Base-by-base conservation (phyloP, 2,329 filamentous ascomycete genomes). In the Phialophora verrucosa region DNA sequence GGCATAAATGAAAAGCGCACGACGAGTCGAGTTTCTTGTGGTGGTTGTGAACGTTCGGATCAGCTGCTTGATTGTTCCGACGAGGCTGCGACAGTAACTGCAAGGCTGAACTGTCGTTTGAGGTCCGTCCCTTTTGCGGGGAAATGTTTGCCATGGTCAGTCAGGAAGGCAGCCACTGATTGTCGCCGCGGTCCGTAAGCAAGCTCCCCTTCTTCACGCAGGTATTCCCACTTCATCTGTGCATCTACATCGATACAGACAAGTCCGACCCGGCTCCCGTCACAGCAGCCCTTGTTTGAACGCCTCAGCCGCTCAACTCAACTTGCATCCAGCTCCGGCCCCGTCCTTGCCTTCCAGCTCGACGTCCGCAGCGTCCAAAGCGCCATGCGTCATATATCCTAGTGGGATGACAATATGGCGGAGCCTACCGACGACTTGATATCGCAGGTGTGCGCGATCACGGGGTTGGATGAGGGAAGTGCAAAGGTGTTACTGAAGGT, bases 401-500 rank as follows among this genome's bases (percentile, higher is more conserved):
- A 51, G 49, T 51, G 49, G 49, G 49, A 51, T 29, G 49, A 51
- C 49, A 29, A 51, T 10, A 69, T 69, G 66, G 66, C 59, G 17
- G 54, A 62, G 38, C 66, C 66, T 23, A 60, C 55, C 12, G 27
- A 31, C n/a, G 66, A 69, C 32, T 55, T 64, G 49, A 63, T 69
- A 27, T 62, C 55, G 11, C 66, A 69, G 44, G 63, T 69, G 47
- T 59, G 59, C n/a, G 66, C 49, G 14, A 62, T 69, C 20, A 66
- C 63, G 8, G 50, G 57, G 29, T 59, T 65, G 7, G 66, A 69
- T 38, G 66, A 69, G 51, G 47, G 38, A 11, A 63, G 63, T 20
- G 68, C 68, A 20, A 63, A 63, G 42, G 49, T 70, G 29, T 49
- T 70, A 31, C 63, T 70, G 31, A 65, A 61, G 59, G 65, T 67